phyloP scores from a whole-genome alignment of 2,329 filamentous ascomycete species.

The Fusarium acutatum region DNA sequence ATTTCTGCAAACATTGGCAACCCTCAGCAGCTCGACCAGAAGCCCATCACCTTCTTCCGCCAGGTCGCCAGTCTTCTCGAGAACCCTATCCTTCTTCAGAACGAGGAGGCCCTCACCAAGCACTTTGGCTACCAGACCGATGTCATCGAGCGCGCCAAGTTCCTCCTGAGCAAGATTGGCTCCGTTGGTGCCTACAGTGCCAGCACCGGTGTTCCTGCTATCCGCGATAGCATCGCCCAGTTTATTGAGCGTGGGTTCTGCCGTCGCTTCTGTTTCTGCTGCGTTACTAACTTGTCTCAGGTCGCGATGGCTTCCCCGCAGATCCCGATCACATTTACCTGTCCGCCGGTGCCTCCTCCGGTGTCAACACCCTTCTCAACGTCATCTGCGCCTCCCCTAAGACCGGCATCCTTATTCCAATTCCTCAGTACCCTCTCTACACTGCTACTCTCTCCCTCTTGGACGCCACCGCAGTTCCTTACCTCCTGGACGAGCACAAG shows the following conservation, averaged over 20 bases:
- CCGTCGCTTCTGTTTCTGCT: not conserved
- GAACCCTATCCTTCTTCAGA: constrained; percentile 84
- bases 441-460: constrained; percentile 90
- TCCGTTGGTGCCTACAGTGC: constrained; percentile 97
- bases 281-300: constrained; percentile 50
- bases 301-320: constrained; percentile 86
- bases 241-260: constrained; percentile 82
- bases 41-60: constrained; percentile 98
- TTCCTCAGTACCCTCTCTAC: constrained; percentile 98
- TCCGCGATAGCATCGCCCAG: constrained; percentile 87
- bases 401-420: constrained; percentile 89
- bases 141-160: constrained; percentile 84
- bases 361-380: constrained; percentile 92
- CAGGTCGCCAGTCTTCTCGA: constrained; percentile 94
- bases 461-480: constrained; percentile 87
- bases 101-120: constrained; percentile 79
- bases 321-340: constrained; percentile 87
- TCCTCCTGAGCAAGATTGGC: constrained; percentile 81
- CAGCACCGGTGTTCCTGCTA: constrained; percentile 85
- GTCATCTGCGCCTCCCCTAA: constrained; percentile 82
- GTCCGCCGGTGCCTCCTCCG: constrained; percentile 89
- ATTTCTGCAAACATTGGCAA: constrained; percentile 99
- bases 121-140: constrained; percentile 88
- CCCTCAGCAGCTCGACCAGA: constrained; percentile 98
- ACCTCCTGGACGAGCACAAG: constrained; percentile 87